A percentile compares a stretch with the other conserved stretches of the same genome.
Conservation (phyloP, 2,329 filamentous ascomycete genomes). For the Diaporthe helianthi region DNA sequence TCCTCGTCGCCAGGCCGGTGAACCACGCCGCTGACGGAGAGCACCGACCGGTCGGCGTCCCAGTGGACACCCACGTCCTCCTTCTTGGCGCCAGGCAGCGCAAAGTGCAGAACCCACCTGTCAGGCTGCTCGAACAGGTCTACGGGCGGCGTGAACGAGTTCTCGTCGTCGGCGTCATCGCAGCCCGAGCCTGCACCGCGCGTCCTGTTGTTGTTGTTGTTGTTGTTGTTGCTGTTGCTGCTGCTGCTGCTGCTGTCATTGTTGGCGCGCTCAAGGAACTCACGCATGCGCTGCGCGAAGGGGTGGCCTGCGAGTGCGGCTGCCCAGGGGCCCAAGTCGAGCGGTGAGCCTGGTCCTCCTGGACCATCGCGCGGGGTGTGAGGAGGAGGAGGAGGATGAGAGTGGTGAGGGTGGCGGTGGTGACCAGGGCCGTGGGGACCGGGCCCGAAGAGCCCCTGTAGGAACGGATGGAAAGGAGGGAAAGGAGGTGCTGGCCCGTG, state of each 20-base stretch:
- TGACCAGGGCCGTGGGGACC: slow-evolving; percentile 16
- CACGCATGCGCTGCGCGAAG: slow-evolving; percentile 50
- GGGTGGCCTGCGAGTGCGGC: slow-evolving; percentile 51
- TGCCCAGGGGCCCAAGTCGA: slow-evolving; percentile 51
- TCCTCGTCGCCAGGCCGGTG: slow-evolving; percentile 76
- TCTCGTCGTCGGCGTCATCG: slow-evolving; percentile 40
- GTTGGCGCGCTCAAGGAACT: slow-evolving; percentile 45
- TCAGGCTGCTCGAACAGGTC: slow-evolving; percentile 74
- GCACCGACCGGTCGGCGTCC: slow-evolving; percentile 70
- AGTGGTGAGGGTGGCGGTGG: slow-evolving; percentile 28
- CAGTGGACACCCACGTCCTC: slow-evolving; percentile 80
- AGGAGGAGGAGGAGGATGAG: background rate
- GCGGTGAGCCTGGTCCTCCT: slow-evolving; percentile 29
- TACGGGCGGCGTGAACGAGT: slow-evolving; percentile 67
- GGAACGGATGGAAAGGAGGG: slow-evolving; percentile 26
- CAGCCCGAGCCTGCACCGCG: slow-evolving; percentile 30
- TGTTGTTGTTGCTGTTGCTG: slow-evolving; percentile 4
- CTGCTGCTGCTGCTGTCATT: slow-evolving; percentile 11
- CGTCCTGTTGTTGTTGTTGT: slow-evolving; percentile 33
- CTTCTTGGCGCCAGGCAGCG: slow-evolving; percentile 80
- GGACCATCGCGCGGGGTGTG: slow-evolving; percentile 37
- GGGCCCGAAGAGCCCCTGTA: slow-evolving; percentile 25
- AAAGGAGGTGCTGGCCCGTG: slow-evolving; percentile 21
- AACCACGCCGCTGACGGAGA: slow-evolving; percentile 75
- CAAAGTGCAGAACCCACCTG: slow-evolving; percentile 72